phyloP scores from a whole-genome alignment of 2,329 filamentous ascomycete species.

The Aureobasidium uvarum region DNA sequence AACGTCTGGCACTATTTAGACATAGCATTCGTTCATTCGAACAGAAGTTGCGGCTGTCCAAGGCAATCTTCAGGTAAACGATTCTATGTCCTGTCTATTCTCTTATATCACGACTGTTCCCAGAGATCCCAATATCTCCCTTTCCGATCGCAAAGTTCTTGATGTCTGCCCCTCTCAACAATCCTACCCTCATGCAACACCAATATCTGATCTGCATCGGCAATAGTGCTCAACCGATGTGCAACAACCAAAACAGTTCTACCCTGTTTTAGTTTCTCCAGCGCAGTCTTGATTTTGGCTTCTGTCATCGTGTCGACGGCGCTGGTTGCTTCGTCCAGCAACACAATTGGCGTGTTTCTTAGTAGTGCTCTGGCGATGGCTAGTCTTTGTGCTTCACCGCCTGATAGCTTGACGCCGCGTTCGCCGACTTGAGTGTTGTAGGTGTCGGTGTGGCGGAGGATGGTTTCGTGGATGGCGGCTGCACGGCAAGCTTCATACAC shows the following conservation, averaged over 20 bases:
- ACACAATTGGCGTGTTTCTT: conserved; percentile 42
- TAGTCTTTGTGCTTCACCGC: conserved; percentile 45
- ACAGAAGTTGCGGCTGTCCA: too few species aligned
- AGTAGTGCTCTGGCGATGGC: conserved; percentile 47
- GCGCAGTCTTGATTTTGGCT: conserved; percentile 41
- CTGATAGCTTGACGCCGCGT: conserved; percentile 43
- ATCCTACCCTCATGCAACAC: conserved; percentile 50
- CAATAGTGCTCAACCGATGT: conserved; percentile 45
- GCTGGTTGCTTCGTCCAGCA: conserved; percentile 46
- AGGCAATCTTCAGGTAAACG: too few species aligned
- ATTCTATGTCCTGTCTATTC: too few species aligned
- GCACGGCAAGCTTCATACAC: conserved; percentile 65
- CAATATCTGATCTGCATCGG: conserved; percentile 46
- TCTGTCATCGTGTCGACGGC: conserved; percentile 46
- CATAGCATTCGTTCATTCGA: too few species aligned
- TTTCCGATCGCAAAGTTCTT: conserved; percentile 44
- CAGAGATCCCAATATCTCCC: background rate
- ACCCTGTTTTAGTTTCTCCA: conserved; percentile 40
- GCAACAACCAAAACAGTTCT: conserved; percentile 48
- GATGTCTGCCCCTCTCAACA: conserved; percentile 64
- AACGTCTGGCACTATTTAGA: too few species aligned
- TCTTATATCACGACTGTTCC: background rate
- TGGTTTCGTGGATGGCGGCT: conserved; percentile 69
- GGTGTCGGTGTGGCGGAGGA: conserved; percentile 61
- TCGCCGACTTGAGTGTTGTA: conserved; percentile 57